Base-by-base conservation (phyloP, 2,329 filamentous ascomycete species). In the Drechslera avenae region DNA sequence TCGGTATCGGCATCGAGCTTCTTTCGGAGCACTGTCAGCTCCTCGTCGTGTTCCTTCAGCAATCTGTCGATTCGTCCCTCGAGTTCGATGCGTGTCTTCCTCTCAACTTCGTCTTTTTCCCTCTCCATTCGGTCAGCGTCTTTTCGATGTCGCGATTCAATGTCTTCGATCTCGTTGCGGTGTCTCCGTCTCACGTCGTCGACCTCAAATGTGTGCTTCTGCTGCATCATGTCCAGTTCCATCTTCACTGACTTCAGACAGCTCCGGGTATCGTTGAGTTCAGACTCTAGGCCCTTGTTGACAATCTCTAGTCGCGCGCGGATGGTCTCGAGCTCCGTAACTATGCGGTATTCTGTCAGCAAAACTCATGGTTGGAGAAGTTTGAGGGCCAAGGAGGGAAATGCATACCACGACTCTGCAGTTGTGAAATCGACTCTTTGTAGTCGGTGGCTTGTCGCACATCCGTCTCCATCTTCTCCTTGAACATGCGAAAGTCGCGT, bases 351-450 rank as follows among this genome's bases (percentile, higher is more conserved):
- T 23, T 4, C 1, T 40, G 19, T 21, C 18, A 39, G 14, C 30
- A 13, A 36, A 28, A 14, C 14, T 33, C 28, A 14, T 9, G 28
- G 10, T 32, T 9, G 9, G 10, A 47, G 9, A 5, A 16, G 10
- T 23, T 23, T 7, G 21, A 23, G 21, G 13, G 4, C 1, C 12
- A 13, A 19, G 12, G 23, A 14, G 4, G 32, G 21, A 26, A n/a
- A 31, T 10, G 75, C 84, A 60, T 79, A 94, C 90, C 85, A 81
- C 86, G 84, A 43, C 80, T 82, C 68, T 93, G 95, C 59, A 89
- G 88, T 8, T 89, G 63, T 13, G 87, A 84, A 37, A 95, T 80
- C 0, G 86, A 83, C 56, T 94, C 88, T 62, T 93, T 90, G 54
- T 91, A 79, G 4, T 80, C 82, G 49, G 83, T 86, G 62, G 84